Base-by-base conservation (phyloP, 768 basidiomycete species). In the Gloeophyllum trabeum region DNA sequence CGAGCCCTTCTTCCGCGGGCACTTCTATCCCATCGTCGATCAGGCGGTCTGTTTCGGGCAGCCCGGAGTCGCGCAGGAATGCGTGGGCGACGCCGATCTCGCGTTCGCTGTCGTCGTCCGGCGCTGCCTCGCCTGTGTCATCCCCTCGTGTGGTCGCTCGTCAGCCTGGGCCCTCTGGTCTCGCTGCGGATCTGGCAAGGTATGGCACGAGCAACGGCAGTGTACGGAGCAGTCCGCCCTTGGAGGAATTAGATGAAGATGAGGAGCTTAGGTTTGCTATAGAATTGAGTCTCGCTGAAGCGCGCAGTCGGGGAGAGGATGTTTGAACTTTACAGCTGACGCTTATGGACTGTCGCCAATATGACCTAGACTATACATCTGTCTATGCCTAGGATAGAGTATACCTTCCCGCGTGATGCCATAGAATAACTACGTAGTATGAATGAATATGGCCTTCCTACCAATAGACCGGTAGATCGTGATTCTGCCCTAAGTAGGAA, bases 221-320 rank as follows among this genome's bases (percentile, higher is more conserved):
- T n/a, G n/a, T n/a, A n/a, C n/a, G n/a, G n/a, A n/a, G n/a, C n/a
- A n/a, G n/a, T n/a, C n/a, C n/a, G n/a, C n/a, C n/a, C n/a, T 43
- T 35, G 3, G 47, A 4, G 5, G 21, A 43, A 0, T 66, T 66
- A 6, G 67, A 70, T 13, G 67, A 76, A 49, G 81, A 86, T 44
- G 79, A 73, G 13, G 81, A 85, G 48, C 49, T 86, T 54, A 66
- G 59, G 39, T 69, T 76, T 47, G 82, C 75, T 7, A 69, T 86
- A 10, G 77, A 79, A 57, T 54, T 86, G 56, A 86, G 84, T 54
- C 65, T 86, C 20, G 79, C 71, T 1, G 84, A 86, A 51, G 78
- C 76, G n/a, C 46, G 54, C 20, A 61, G 62, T 42, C 49, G 55
- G 7, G 58, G 58, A 6, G 57, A 57, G 39, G 42, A 45, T 26